Percentiles rank a stretch among this genome's conserved stretches.
Evolutionary conservation across 2,329 filamentous ascomycete species (phyloP).

Genomic region (Cercospora sojina): DNA sequence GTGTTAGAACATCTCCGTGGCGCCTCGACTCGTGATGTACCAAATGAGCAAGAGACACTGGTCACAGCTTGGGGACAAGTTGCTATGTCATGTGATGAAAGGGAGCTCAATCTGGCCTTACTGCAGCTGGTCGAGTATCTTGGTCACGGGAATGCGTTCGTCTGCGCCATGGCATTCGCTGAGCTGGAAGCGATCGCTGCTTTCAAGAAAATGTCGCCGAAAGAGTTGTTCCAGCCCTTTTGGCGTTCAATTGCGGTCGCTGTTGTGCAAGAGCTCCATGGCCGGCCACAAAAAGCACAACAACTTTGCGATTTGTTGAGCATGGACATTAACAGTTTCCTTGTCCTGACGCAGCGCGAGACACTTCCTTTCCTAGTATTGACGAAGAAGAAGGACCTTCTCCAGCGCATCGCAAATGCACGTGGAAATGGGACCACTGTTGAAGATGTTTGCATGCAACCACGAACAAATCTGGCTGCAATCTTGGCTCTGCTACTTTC

Average conservation of each 20-base stretch:
- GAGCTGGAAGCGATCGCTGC: conserved; percentile 75
- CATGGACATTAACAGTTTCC: conserved; percentile 70
- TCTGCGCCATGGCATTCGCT: conserved; percentile 78
- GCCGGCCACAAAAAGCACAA: conserved; percentile 77
- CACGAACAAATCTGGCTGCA: conserved; percentile 55
- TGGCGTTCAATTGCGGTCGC: conserved; percentile 83
- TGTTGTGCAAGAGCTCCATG: conserved; percentile 76
- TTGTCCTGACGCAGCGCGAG: conserved; percentile 73
- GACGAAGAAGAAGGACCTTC: conserved; percentile 71
- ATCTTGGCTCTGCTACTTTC: conserved; percentile 60
- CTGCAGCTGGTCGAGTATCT: conserved; percentile 83
- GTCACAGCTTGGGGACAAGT: conserved; percentile 85
- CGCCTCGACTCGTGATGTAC: conserved; percentile 66
- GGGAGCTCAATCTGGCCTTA: conserved; percentile 83
- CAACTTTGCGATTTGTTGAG: conserved; percentile 78
- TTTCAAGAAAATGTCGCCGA: conserved; percentile 57
- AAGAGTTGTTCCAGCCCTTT: conserved; percentile 72
- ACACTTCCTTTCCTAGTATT: conserved; percentile 86
- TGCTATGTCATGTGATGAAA: conserved; percentile 70
- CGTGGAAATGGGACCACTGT: conserved; percentile 52
- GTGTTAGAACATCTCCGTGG: conserved; percentile 69
- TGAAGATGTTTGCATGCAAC: conserved; percentile 62
- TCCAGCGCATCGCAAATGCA: conserved; percentile 77
- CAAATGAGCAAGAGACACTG: conserved; percentile 75
- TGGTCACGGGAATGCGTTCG: conserved; percentile 74